Evolutionary conservation across 495 filamentous ascomycete species (phyloP).

Genomic region (Neurospora sp.): DNA sequence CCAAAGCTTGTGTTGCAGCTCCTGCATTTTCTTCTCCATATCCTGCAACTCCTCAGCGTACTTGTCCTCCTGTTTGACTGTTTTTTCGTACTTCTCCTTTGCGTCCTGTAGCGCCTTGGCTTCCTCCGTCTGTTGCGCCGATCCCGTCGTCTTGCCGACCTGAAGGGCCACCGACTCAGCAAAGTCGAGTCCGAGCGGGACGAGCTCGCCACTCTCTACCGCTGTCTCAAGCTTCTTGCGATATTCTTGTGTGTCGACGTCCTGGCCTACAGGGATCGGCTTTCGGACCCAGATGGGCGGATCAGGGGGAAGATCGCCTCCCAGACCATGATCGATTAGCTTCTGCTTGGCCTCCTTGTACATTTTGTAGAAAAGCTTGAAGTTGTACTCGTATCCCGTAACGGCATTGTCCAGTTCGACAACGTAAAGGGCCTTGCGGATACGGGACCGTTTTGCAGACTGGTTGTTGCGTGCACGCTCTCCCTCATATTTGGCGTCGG

Average conservation of each 20-base stretch:
- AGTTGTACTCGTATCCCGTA: not conserved
- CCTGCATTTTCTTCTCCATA: not conserved
- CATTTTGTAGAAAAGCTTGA: not conserved
- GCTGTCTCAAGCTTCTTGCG: not conserved
- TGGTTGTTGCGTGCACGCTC: conserved; percentile 2
- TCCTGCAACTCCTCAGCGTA: not conserved
- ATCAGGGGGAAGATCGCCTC: not conserved
- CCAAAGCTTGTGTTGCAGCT: not conserved
- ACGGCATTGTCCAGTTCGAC: conserved; percentile 5
- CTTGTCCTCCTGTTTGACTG: not conserved
- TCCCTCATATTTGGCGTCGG: not conserved
- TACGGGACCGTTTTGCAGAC: conserved; percentile 1
- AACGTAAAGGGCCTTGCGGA: conserved; percentile 1
- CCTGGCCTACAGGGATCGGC: not conserved
- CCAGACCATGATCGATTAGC: not conserved
- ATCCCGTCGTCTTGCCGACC: not conserved
- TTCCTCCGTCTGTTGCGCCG: not conserved
- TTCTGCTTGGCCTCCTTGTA: not conserved
- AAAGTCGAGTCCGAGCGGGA: not conserved
- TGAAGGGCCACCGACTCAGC: not conserved
- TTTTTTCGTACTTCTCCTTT: not conserved
- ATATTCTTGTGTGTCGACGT: not conserved
- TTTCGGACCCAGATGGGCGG: not conserved
- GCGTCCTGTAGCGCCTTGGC: not conserved
- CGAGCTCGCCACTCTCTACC: not conserved